Evolutionary conservation across 1,284 basidiomycete genomes (phyloP).

Genomic region (Sanguinoderma infundibulare): DNA sequence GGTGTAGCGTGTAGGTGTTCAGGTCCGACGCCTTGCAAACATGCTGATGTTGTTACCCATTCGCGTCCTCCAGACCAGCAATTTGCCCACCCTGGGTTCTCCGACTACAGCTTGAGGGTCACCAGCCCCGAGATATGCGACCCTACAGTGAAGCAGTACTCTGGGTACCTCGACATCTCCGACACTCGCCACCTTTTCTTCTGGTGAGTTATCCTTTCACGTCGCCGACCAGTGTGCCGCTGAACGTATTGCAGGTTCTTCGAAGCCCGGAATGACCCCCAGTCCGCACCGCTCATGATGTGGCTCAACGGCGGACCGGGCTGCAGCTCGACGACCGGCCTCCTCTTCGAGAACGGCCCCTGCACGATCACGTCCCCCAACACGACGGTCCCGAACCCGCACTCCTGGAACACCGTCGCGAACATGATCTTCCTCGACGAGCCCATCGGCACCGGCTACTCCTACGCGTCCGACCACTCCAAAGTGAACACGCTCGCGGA

Average conservation of each 20-base stretch:
- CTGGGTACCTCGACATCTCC: conserved; percentile 89
- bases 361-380: conserved; percentile 74
- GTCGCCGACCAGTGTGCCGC: too few relatives aligned
- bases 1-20: not conserved
- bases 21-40: not conserved
- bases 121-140: conserved; percentile 82
- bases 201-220: conserved; percentile 53
- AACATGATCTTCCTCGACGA: conserved; percentile 84
- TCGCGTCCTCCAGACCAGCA: conserved; percentile 60
- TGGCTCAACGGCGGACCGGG: conserved; percentile 92
- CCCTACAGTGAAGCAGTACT: conserved; percentile 82
- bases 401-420: conserved; percentile 40
- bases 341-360: conserved; percentile 89
- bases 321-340: conserved; percentile 74
- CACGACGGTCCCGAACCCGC: conserved; percentile 67
- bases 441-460: conserved; percentile 89
- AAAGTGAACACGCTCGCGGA: conserved; percentile 74
- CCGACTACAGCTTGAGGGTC: conserved; percentile 72
- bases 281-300: conserved; percentile 80
- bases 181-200: conserved; percentile 89
- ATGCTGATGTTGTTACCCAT: too few relatives aligned
- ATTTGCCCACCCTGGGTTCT: conserved; percentile 74
- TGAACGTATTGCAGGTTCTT: conserved; percentile 70
- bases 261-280: conserved; percentile 76
- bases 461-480: conserved; percentile 76